Evolutionary conservation across 805 yeast genomes (phyloP), one percentile per base, ranked within the genome.

Genomic region (Isabelozyma heimii): DNA sequence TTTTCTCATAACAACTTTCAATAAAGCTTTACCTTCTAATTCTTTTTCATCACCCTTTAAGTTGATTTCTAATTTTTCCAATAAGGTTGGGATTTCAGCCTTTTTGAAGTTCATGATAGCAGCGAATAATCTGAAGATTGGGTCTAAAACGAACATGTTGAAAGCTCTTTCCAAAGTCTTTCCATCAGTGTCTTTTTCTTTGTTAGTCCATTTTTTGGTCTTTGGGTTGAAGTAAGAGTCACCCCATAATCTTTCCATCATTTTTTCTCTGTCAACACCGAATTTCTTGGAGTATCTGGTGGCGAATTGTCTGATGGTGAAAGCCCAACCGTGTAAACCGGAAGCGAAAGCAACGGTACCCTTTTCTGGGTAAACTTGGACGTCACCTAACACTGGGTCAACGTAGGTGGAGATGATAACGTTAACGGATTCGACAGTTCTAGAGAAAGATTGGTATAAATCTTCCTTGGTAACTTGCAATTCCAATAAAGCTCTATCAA

Each of bases 321-420:
- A 92, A 75, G 97, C 98, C 99, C 99, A 92, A 80, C 99, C 99
- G 86, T 92, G 99, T 73, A 92, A 84, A 88, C 98, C 99, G 77
- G 98, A 94, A 83, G 97, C 98, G 80, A 92, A 92, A 65, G 99
- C 99, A 72, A 92, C 97, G 77, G 98, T 92, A 82, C 99, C 99
- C 74, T 79, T 77, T 77, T 92, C 95, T 79, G 99, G 99, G 96
- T 87, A 92, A 60, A 92, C 98, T 83, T 92, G 98, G 69, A 82
- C 86, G 72, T 92, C 98, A 82, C 99, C 99, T 59, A 92, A 78
- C 56, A 82, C 76, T 77, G 82, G 80, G 75, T 92, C 99, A 69
- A 84, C 80, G 82, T 92, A 92, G 67, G 98, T 92, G 61, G 98
- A 82, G 75, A 92, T 90, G 75, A 94, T 87, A 72, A 94, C 99